These are phyloP conservation scores for Microbotryum intermedium DNA, from an alignment of 1,284 basidiomycete species.

Conservation along the genomic window DNA sequence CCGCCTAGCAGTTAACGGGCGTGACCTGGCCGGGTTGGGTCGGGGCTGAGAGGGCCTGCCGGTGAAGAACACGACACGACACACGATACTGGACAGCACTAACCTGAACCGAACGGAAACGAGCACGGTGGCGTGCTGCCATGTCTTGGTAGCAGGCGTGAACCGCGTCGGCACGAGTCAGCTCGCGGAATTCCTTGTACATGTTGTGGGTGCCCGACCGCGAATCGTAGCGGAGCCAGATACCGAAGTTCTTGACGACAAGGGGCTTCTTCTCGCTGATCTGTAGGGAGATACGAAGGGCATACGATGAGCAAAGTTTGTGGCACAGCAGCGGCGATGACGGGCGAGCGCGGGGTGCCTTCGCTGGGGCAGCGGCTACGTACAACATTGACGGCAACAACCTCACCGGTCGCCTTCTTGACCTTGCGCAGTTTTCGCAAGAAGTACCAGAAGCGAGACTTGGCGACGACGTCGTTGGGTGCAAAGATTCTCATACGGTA, in stretches of 20 bases:
- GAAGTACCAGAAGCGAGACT: constrained; percentile 99
- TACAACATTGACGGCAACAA: constrained; percentile 95
- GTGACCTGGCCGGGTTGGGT: too few species aligned
- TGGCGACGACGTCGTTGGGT: constrained; percentile 94
- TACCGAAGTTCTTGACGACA: constrained; percentile 99
- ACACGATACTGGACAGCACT: constrained; percentile 34
- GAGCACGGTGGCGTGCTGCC: constrained; percentile 97
- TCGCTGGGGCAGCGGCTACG: constrained; percentile 43
- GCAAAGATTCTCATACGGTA: constrained; percentile 99
- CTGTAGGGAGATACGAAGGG: constrained; percentile 44
- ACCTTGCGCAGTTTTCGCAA: constrained; percentile 97
- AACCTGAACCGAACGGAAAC: constrained; percentile 96
- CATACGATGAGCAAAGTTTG: neutral
- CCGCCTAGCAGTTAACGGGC: neutral
- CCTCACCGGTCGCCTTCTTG: constrained; percentile 98
- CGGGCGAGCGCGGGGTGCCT: neutral
- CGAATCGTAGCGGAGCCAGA: constrained; percentile 99
- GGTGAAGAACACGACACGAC: neutral
- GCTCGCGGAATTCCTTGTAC: constrained; percentile 90
- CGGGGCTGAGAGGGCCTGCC: too few species aligned
- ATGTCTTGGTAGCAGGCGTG: constrained; percentile 99
- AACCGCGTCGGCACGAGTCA: constrained; percentile 89
- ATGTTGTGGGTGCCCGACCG: constrained; percentile 93
- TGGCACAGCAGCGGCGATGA: neutral
- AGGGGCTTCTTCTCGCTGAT: constrained; percentile 94